A percentile compares a stretch with the other conserved stretches of the same genome.
phyloP scores from a whole-genome alignment of 2,329 filamentous ascomycete species.

The Orbilia ellipsospora region DNA sequence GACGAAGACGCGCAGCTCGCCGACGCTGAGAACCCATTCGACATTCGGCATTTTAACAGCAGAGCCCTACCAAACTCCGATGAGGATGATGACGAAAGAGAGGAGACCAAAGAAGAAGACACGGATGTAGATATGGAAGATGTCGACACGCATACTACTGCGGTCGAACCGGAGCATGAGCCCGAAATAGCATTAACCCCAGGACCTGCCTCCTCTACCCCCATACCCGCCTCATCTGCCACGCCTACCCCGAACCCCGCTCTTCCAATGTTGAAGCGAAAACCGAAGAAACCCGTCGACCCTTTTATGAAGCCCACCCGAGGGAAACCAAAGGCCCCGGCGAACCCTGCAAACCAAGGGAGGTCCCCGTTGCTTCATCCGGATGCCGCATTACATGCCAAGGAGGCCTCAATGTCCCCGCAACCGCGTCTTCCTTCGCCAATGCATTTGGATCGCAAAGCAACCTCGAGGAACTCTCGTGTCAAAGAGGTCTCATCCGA shows the following conservation, averaged over 20 bases:
- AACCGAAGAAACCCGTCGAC: slow-evolving; percentile 33
- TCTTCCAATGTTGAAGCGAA: slow-evolving; percentile 23
- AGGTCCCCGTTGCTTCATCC: slow-evolving; percentile 41
- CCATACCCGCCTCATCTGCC: slow-evolving; percentile 38
- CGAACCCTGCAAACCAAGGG: slow-evolving; percentile 11
- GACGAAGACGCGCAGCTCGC: slow-evolving; percentile 50
- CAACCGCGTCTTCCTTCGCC: slow-evolving; percentile 46
- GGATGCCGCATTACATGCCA: slow-evolving; percentile 25
- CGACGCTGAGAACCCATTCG: slow-evolving; percentile 51
- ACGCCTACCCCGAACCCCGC: slow-evolving; percentile 43
- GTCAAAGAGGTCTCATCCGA: slow-evolving; percentile 40
- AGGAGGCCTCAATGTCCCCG: slow-evolving; percentile 49
- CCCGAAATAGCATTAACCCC: slow-evolving; percentile 37
- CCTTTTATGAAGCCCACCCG: slow-evolving; percentile 45
- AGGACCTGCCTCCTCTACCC: slow-evolving; percentile 38
- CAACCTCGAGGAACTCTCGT: slow-evolving; percentile 10
- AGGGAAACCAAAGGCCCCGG: slow-evolving; percentile 24
- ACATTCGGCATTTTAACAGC: slow-evolving; percentile 40
- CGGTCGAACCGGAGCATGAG: slow-evolving; percentile 20
- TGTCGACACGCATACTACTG: slow-evolving; percentile 14
- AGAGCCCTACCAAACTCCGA: slow-evolving; percentile 36
- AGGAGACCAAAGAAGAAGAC: slow-evolving; percentile 43
- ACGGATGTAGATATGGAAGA: slow-evolving; percentile 50
- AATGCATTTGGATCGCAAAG: slow-evolving; percentile 28
- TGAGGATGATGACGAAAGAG: slow-evolving; percentile 46